phyloP scores from a whole-genome alignment of 176 grass and related monocot species.

The Oryza coarctata region DNA sequence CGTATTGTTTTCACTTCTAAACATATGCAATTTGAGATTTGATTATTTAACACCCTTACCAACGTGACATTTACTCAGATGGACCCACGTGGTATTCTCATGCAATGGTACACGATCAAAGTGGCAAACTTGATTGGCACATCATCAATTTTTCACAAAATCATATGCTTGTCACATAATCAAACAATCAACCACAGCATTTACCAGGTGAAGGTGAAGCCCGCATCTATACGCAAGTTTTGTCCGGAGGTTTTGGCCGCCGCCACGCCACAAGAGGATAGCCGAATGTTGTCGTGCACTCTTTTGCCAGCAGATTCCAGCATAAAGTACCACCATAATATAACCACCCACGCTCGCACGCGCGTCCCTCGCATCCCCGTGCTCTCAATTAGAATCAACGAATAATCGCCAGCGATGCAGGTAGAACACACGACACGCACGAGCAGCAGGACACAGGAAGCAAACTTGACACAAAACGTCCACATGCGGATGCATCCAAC shows the following conservation, averaged over 20 bases:
- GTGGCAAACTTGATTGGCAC: no score
- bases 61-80: no score
- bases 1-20: no score
- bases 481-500: not conserved
- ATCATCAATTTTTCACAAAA: no score
- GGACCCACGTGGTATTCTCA: no score
- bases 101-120: no score
- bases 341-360: not conserved
- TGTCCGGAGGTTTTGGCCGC: not conserved
- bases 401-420: not conserved
- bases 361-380: not conserved
- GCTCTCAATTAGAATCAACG: not conserved
- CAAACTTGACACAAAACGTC: not conserved
- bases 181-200: not conserved
- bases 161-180: not conserved
- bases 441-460: not conserved
- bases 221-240: not conserved
- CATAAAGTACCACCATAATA: not conserved
- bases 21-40: no score
- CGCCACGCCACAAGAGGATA: not conserved
- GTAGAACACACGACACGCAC: not conserved
- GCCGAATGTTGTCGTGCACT: not conserved
- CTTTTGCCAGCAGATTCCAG: not conserved
- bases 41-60: no score
- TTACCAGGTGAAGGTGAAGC: not conserved